Conservation (phyloP, 768 basidiomycete species). For the Tephrocybe sp. region DNA sequence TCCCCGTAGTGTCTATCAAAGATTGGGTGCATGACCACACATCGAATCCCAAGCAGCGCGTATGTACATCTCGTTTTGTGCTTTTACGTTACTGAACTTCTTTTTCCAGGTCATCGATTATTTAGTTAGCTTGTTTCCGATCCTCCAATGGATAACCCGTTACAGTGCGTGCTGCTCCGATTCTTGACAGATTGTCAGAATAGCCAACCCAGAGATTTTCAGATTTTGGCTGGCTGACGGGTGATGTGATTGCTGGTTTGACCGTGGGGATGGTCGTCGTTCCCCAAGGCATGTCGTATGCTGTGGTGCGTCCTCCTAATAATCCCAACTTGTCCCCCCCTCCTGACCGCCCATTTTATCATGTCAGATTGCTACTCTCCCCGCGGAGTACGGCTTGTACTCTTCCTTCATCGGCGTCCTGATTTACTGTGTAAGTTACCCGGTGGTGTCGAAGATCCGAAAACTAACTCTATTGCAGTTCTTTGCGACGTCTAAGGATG, state of each 20-base stretch:
- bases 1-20: constrained; percentile 58
- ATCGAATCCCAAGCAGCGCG: constrained; percentile 48
- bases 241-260: constrained; percentile 87
- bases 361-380: constrained; percentile 75
- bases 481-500: constrained; percentile 97
- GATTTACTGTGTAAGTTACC: constrained; percentile 65
- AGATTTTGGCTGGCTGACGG: constrained; percentile 81
- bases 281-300: constrained; percentile 93
- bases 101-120: constrained; percentile 59
- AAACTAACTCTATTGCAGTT: constrained; percentile 44
- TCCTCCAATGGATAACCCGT: constrained; percentile 80
- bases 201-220: neutral
- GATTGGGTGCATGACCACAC: constrained; percentile 50
- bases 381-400: constrained; percentile 89
- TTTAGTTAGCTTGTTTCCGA: constrained; percentile 77
- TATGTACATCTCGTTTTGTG: constrained; percentile 29
- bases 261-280: constrained; percentile 96
- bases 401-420: constrained; percentile 90
- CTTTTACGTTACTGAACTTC: constrained; percentile 1
- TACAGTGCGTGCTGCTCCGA: constrained; percentile 61
- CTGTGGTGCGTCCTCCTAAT: constrained; percentile 44
- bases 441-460: neutral
- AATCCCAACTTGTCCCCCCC: neutral
- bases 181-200: neutral
- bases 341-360: neutral